Percentiles rank a stretch among this genome's conserved stretches.
These are phyloP conservation scores for Sporothrix variecibatus DNA, from an alignment of 2,329 filamentous ascomycete species.

Conservation along the genomic window DNA sequence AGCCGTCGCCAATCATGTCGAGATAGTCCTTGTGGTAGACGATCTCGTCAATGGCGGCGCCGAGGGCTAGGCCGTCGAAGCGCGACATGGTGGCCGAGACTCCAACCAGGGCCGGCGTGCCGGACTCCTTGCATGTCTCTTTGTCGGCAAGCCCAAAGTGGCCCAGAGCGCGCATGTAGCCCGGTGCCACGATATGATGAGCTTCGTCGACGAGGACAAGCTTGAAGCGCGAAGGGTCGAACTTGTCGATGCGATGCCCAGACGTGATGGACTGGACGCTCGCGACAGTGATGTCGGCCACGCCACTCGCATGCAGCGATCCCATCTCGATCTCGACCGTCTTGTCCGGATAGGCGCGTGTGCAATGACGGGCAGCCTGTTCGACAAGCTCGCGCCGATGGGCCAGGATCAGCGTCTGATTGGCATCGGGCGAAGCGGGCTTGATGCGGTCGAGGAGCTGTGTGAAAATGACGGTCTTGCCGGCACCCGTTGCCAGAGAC, in stretches of 20 bases:
- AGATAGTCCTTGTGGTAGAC: slow-evolving; percentile 83
- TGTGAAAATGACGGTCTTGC: slow-evolving; percentile 96
- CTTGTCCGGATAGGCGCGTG: slow-evolving; percentile 75
- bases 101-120: slow-evolving; percentile 72
- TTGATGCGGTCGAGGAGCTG: slow-evolving; percentile 81
- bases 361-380: slow-evolving; percentile 86
- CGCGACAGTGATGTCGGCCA: slow-evolving; percentile 89
- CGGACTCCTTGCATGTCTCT: slow-evolving; percentile 41
- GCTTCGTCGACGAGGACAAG: slow-evolving; percentile 93
- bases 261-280: slow-evolving; percentile 85
- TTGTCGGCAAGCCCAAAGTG: slow-evolving; percentile 69
- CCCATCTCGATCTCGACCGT: slow-evolving; percentile 92
- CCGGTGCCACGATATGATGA: slow-evolving; percentile 87
- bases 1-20: slow-evolving; percentile 78
- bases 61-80: slow-evolving; percentile 80
- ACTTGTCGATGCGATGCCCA: slow-evolving; percentile 71
- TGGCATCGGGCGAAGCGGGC: slow-evolving; percentile 56
- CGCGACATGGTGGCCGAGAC: slow-evolving; percentile 77
- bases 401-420: slow-evolving; percentile 85
- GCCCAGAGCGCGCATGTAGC: slow-evolving; percentile 73
- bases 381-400: slow-evolving; percentile 93
- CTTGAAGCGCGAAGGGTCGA: slow-evolving; percentile 78
- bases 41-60: slow-evolving; percentile 87
- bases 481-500: slow-evolving; percentile 83
- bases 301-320: slow-evolving; percentile 70